Evolutionary conservation across 164 flowering plant species (phyloP), one percentile per base, ranked within the genome.

Genomic region (Buxus sempervirens): DNA sequence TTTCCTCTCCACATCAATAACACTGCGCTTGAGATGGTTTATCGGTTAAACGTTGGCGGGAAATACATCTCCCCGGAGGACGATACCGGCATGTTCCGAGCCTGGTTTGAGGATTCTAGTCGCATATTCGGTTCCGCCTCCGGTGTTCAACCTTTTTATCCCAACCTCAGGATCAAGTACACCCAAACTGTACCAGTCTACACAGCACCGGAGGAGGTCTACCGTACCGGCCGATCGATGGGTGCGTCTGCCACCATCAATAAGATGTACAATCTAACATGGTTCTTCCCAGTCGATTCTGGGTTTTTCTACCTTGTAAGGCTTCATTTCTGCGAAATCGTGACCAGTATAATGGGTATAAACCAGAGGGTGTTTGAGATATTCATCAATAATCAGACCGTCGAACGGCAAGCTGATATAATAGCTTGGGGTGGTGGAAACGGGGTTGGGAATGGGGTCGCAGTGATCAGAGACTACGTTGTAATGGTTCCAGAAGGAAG

Each of bases 31-130:
- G 38, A 32, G 38, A 32, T 32, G 38, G 38, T 68, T 51, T 69
- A 64, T 66, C 54, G 73, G 65, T 71, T 74, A 56, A 74, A 74
- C 54, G 73, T 70, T 14, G 77, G 77, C 0, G 73, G 77, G 16
- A 9, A 20, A 0, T 13, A 19, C 1, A 51, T 74, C 23, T 7
- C 45, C 0, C 27, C 36, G 0, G 9, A 20, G 14, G 61, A 70
- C 4, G 77, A 74, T 36, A 64, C 70, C n/a, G 70, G 73, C 28
- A 64, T 69, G 73, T 68, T n/a, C 38, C 62, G 77, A 24, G 9
- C 42, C 48, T 74, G 77, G 77, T 32, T 9, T 23, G 18, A 0
- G 15, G 77, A 74, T 60, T 58, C 41, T 16, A 20, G 2, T 14
- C 65, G 32, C 38, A 5, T 65, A 6, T 0, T 32, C 20, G 60